Base-by-base conservation (phyloP, 139 green algal genomes). In the Coelastrella sp. region DNA sequence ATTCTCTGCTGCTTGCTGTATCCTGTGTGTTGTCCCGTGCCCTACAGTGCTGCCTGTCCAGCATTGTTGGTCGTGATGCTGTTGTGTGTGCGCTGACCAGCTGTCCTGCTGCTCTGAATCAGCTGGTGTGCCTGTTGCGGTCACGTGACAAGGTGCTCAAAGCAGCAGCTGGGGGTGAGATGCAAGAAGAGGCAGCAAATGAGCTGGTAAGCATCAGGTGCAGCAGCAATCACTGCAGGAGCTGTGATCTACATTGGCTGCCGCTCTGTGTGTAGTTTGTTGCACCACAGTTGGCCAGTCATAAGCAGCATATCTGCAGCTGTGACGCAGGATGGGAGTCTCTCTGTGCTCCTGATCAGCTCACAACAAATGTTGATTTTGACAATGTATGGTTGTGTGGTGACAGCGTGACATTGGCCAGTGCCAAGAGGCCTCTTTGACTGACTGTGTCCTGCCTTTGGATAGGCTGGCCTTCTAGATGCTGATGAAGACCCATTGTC, bases 31-130 rank as follows among this genome's bases (percentile, higher is more conserved):
- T 49, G 35, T 49, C 35, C 3, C 35, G 35, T 3, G 35, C 35
- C 35, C 59, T 75, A 9, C 81, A 75, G 25, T 63, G 78, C 7
- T 83, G 49, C 65, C 15, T 83, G 78, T 83, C 68, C 6, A 88
- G 84, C 15, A 73, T 74, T 27, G 75, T 70, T 10, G 85, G 73
- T 27, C 85, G 72, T 20, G n/a, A 83, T 59, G 73, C 85, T 61
- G 73, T 56, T 14, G 74, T 90, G 49, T 19, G 11, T 76, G 85
- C 24, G 0, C 59, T 90, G 58, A 12, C 22, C 19, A 49, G 56
- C 85, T 61, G 85, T 60, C 57, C 22, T 15, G 20, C n/a, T 22
- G 85, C 85, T 5, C n/a, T 90, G 58, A 58, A 72, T 11, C 85
- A 81, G 73, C 74, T 84, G 73, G 11, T 35, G 22, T 10, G 57